Base-by-base conservation (phyloP, 129 eudicot genomes). In the Arctium lappa region DNA sequence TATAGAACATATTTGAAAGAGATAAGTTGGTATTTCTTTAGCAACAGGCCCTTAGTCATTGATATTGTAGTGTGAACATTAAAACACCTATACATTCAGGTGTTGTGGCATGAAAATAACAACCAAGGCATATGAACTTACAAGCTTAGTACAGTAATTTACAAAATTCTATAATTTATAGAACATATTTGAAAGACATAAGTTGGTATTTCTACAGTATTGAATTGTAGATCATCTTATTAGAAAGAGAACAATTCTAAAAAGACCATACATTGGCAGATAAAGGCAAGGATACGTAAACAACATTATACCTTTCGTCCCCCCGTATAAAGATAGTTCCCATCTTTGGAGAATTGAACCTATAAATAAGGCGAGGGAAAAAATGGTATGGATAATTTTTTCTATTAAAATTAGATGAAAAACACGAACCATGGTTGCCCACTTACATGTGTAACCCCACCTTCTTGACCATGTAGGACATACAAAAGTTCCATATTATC, bases 381-480 rank as follows among this genome's bases (percentile, higher is more conserved):
- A 74, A 74, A 11, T 10, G 33, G 71, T 18, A 69, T 36, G 62
- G 65, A 65, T n/a, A 27, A n/a, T 16, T 56, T 30, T 74, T 30
- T 39, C 63, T 10, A 77, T 40, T 48, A 44, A 29, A 37, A 81
- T 76, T 34, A 73, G 46, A 56, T 40, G 4, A 73, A 76, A 44
- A 65, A 12, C 3, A 15, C n/a, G 5, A 75, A 13, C 70, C 9
- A 48, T 31, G 70, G 39, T 79, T 71, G 65, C 69, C 46, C 80
- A 90, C 97, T 91, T 93, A 95, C 99, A 86, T 95, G 99, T 32
- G 99, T 95, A 68, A 95, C 94, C 83, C 99, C 99, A 73, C 99
- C 99, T 89, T 95, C 95, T 88, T 93, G 99, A 86, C 99, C 99
- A 85, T 93, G 99, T 82, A 95, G 78, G 48, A 95, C 89, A 84